These are phyloP conservation scores for Clonostachys rhizophaga DNA, from an alignment of 2,329 filamentous ascomycete genomes.

Conservation along the genomic window DNA sequence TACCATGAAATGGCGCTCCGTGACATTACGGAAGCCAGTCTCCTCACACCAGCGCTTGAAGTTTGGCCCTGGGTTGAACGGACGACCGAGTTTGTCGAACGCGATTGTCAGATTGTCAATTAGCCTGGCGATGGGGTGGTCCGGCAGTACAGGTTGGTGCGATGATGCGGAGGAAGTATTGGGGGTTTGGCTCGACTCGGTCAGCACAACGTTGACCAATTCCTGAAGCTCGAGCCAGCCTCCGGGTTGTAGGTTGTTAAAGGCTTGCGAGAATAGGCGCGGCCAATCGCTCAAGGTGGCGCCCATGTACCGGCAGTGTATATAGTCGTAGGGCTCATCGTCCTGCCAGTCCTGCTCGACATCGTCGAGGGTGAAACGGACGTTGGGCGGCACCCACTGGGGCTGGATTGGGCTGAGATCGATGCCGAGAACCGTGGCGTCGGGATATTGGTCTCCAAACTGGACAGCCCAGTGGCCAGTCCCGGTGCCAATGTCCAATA, in stretches of 20 bases:
- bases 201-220: conserved; percentile 6
- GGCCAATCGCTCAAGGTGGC: conserved; percentile 46
- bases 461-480: conserved; percentile 60
- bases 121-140: conserved; percentile 32
- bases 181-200: conserved; percentile 13
- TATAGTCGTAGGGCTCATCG: conserved; percentile 50
- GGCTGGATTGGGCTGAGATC: conserved; percentile 68
- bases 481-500: conserved; percentile 35
- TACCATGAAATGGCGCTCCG: conserved; percentile 46
- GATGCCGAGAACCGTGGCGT: conserved; percentile 54
- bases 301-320: conserved; percentile 44
- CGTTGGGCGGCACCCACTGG: conserved; percentile 62
- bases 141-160: conserved; percentile 36
- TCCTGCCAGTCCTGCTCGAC: conserved; percentile 44
- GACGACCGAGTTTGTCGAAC: conserved; percentile 26
- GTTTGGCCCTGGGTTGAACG: conserved; percentile 23
- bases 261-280: conserved; percentile 46
- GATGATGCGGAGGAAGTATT: conserved; percentile 21
- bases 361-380: conserved; percentile 72
- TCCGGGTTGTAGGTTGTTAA: conserved; percentile 41
- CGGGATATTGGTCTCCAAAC: conserved; percentile 58
- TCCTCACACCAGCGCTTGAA: conserved; percentile 32
- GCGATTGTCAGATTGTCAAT: conserved; percentile 32
- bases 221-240: conserved; percentile 54
- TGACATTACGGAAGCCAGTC: conserved; percentile 51